These are phyloP conservation scores for Sphagnum fallax DNA, from an alignment of 228 moss, liverwort and hornwort species.

Conservation along the genomic window DNA sequence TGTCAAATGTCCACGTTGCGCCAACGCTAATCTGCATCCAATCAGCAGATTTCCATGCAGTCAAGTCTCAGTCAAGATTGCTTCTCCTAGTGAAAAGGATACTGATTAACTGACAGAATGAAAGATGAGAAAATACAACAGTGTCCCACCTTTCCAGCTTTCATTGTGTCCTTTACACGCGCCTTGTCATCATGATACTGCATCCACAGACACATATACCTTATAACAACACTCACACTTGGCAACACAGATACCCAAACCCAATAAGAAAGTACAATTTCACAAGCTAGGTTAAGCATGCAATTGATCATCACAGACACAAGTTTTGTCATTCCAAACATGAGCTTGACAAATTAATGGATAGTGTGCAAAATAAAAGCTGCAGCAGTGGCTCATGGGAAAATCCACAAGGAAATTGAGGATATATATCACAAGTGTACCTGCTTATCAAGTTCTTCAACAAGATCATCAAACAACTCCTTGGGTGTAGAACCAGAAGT, in stretches of 20 bases:
- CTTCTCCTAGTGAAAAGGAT: not conserved
- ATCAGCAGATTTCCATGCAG: not conserved
- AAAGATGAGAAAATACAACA: no score
- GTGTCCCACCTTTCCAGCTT: slow-evolving; percentile 80
- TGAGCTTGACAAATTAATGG: no score
- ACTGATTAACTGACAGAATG: no score
- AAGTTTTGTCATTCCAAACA: no score
- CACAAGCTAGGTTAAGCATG: no score
- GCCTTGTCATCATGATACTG: slow-evolving; percentile 97
- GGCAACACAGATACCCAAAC: not conserved
- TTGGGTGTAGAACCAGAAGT: slow-evolving; percentile 95
- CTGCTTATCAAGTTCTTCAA: slow-evolving; percentile 94
- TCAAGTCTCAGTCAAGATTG: not conserved
- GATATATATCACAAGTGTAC: slow-evolving; percentile 13
- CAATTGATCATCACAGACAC: no score
- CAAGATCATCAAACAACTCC: slow-evolving; percentile 91
- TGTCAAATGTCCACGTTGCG: slow-evolving; percentile 88
- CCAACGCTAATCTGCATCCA: slow-evolving; percentile 73
- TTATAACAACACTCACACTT: no score
- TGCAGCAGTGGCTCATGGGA: no score
- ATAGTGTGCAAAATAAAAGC: no score
- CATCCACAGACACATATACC: not conserved
- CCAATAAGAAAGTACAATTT: no score
- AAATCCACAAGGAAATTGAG: no score
- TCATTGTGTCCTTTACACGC: slow-evolving; percentile 93